Base-by-base conservation (phyloP, 192 early-diverging fungal genomes). In the Coemansia sp. region DNA sequence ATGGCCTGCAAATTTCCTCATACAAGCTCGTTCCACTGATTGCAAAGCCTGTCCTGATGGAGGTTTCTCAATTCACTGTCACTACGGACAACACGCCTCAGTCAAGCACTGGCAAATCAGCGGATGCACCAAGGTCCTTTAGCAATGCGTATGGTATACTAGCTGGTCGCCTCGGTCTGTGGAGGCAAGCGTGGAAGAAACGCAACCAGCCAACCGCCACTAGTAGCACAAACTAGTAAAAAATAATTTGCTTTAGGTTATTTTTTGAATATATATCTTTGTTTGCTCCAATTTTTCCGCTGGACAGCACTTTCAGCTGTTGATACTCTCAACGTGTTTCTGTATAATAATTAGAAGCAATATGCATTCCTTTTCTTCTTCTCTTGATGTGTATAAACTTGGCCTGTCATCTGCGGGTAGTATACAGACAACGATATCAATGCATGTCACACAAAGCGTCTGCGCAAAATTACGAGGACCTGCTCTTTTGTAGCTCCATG, bases 111-210 rank as follows among this genome's bases (percentile, higher is more conserved):
- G 46, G 18, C 16, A n/a, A 47, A 15, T n/a, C 46, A n/a, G 5
- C 16, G 46, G 5, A 47, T 47, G 46, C 2, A n/a, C 11, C 46
- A 15, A 11, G 18, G 34, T 34, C 34, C 7, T 34, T 34, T 34
- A 34, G 34, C 34, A 34, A 34, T 34, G 34, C 34, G 34, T 47
- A 47, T 47, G 46, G 46, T 7, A n/a, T n/a, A 5, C 46, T 47
- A n/a, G 16, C 18, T n/a, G 46, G 46, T n/a, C 46, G 46, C 16
- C 18, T 47, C 3, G 3, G 46, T 47, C 18, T 47, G 16, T 47
- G 46, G 46, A 47, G 46, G 46, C 46, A 47, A 18, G 46, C 46
- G 18, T 47, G 46, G 46, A 47, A n/a, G 46, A 47, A 47, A 47
- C 12, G 7, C 7, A 4, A n/a, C 46, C 46, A 47, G 46, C 18